A percentile compares a stretch with the other conserved stretches of the same genome.
phyloP scores from a whole-genome alignment of 257 asterid species.

The Solanum medicagineum region DNA sequence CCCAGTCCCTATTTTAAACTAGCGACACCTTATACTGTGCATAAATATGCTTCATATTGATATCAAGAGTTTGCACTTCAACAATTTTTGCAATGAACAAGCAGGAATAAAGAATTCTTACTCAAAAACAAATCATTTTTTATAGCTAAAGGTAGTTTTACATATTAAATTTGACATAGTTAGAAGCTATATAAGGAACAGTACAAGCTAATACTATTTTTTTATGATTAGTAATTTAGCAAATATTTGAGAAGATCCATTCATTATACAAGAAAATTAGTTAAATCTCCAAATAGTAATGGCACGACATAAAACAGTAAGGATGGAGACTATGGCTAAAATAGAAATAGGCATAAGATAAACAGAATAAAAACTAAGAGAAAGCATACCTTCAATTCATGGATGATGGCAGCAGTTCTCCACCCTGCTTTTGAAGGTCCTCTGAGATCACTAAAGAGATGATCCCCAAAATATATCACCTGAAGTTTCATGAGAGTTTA shows the following conservation, averaged over 20 bases:
- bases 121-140: neutral
- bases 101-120: neutral
- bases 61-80: neutral
- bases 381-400: conserved; percentile 68
- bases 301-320: neutral
- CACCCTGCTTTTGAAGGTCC: conserved; percentile 99
- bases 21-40: neutral
- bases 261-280: neutral
- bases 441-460: conserved; percentile 90
- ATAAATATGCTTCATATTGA: neutral
- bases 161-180: neutral
- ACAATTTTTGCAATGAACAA: neutral
- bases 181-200: neutral
- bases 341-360: neutral
- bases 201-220: neutral
- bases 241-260: neutral
- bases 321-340: neutral
- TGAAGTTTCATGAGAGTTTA: conserved; percentile 1
- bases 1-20: neutral
- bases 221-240: neutral
- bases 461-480: conserved; percentile 99
- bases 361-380: neutral
- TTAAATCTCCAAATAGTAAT: neutral
- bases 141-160: neutral
- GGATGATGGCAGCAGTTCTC: conserved; percentile 96